These are phyloP conservation scores for Candida pini DNA, from an alignment of 805 yeast species.

Conservation along the genomic window DNA sequence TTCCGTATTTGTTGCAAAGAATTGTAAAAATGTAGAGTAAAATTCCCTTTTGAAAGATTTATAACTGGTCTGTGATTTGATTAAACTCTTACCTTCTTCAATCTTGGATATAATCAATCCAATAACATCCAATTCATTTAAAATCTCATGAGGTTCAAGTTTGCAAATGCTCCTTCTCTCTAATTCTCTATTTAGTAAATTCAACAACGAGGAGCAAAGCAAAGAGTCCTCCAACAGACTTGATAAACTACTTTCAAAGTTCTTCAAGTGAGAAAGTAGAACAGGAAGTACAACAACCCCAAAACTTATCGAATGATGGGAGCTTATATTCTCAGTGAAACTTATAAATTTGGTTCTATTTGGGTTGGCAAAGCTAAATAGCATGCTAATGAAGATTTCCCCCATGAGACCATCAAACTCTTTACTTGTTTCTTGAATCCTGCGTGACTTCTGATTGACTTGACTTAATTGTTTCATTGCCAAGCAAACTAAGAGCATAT, in stretches of 20 bases:
- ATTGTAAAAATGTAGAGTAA: conserved; percentile 10
- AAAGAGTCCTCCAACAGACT: conserved; percentile 3
- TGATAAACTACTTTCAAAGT: conserved; percentile 17
- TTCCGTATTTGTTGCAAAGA: conserved; percentile 9
- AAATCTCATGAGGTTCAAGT: conserved; percentile 6
- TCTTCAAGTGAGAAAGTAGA: conserved; percentile 24
- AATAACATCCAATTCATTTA: conserved; percentile 3
- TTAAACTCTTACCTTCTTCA: conserved; percentile 1
- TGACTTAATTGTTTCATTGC: conserved; percentile 21
- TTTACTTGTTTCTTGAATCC: background rate
- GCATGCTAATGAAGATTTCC: conserved; percentile 7
- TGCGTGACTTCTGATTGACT: background rate
- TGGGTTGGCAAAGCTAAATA: conserved; percentile 4
- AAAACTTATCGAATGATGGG: conserved; percentile 7
- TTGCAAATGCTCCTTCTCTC: conserved; percentile 6
- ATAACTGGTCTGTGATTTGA: conserved; percentile 1
- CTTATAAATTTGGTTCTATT: background rate
- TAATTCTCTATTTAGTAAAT: conserved; percentile 3
- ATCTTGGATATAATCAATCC: conserved; percentile 1
- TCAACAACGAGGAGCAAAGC: conserved; percentile 1
- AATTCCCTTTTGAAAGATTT: conserved; percentile 15
- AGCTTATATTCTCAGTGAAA: conserved; percentile 7
- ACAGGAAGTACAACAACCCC: conserved; percentile 22
- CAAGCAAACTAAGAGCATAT: background rate
- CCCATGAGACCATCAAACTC: conserved; percentile 1